Base-by-base conservation (phyloP, 1,284 basidiomycete species). In the Takashimella koratensis region DNA sequence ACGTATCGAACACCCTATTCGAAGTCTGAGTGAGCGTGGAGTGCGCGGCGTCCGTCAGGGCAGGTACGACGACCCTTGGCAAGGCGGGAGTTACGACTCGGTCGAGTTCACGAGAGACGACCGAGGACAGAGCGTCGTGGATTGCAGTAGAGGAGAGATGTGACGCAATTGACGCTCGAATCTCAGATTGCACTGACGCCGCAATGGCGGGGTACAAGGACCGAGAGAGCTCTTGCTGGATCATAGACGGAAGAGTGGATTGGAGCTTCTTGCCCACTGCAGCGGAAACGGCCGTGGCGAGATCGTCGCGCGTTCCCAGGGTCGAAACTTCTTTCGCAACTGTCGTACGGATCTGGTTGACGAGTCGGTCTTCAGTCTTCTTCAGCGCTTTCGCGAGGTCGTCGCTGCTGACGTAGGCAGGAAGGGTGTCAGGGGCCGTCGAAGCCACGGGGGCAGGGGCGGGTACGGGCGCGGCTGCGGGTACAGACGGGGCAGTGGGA, bases 331-430 rank as follows among this genome's bases (percentile, higher is more conserved):
- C 55, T 36, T 50, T 52, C 46, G 51, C 49, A 12, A 58, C 46
- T 1, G 49, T 43, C 47, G 52, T 51, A 24, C 49, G 52, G 53
- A 68, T 39, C 30, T 62, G 58, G 26, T 57, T 63, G 22, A 57
- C 43, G 21, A 70, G 45, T 40, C 59, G 51, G 45, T 67, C 65
- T 53, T 69, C 68, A 44, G 66, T 63, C 66, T 69, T 56, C 41
- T 44, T 54, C 8, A 59, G 50, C 4, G 54, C 58, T 22, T 44
- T 46, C 11, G 26, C 5, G 10, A 59, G 52, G n/a, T 59, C 58
- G 26, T 54, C 49, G 2, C 36, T 21, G 1, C 49, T 43, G 49
- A 59, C 24, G 3, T 53, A 47, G 22, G n/a, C 41, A 22, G 44
- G 6, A 20, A 39, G 12, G 23, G 30, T 16, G 1, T 40, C 10